phyloP scores from a whole-genome alignment of 805 yeast genomes.

The Metschnikowia sp. region DNA sequence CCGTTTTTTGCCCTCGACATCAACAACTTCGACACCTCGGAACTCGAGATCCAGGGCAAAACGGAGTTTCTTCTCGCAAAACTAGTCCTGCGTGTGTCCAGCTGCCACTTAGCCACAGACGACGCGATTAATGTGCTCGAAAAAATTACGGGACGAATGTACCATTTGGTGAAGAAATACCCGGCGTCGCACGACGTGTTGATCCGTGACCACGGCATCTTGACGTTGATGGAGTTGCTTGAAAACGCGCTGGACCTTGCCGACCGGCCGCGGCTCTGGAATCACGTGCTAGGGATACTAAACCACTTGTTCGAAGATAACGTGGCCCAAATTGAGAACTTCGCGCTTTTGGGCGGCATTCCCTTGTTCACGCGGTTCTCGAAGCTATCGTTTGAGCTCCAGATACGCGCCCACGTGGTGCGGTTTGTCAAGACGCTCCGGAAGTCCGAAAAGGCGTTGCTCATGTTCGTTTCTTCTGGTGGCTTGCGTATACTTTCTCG shows the following conservation, averaged over 20 bases:
- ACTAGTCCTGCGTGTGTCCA: constrained; percentile 30
- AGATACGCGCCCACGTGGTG: constrained; percentile 36
- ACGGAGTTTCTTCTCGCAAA: constrained; percentile 36
- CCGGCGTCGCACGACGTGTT: constrained; percentile 37
- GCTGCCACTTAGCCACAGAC: constrained; percentile 28
- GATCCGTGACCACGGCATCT: constrained; percentile 41
- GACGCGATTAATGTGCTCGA: constrained; percentile 28
- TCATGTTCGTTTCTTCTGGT: constrained; percentile 45
- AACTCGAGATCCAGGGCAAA: constrained; percentile 38
- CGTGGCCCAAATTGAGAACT: constrained; percentile 35
- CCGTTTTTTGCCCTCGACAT: constrained; percentile 38
- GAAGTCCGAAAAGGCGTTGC: constrained; percentile 33
- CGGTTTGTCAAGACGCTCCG: constrained; percentile 31
- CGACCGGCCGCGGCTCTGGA: constrained; percentile 35
- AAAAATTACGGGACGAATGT: constrained; percentile 36
- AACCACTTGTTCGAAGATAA: constrained; percentile 32
- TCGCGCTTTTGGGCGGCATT: constrained; percentile 42
- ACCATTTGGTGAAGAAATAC: constrained; percentile 37
- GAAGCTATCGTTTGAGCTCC: constrained; percentile 26
- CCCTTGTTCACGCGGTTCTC: constrained; percentile 39
- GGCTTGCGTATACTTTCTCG: constrained; percentile 43
- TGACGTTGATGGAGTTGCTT: constrained; percentile 36
- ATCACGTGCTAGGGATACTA: constrained; percentile 31
- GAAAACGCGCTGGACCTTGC: constrained; percentile 31
- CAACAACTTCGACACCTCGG: constrained; percentile 39